These are phyloP conservation scores for Zygnema circumcarinatum DNA, from an alignment of 139 green algal genomes.

Conservation along the genomic window DNA sequence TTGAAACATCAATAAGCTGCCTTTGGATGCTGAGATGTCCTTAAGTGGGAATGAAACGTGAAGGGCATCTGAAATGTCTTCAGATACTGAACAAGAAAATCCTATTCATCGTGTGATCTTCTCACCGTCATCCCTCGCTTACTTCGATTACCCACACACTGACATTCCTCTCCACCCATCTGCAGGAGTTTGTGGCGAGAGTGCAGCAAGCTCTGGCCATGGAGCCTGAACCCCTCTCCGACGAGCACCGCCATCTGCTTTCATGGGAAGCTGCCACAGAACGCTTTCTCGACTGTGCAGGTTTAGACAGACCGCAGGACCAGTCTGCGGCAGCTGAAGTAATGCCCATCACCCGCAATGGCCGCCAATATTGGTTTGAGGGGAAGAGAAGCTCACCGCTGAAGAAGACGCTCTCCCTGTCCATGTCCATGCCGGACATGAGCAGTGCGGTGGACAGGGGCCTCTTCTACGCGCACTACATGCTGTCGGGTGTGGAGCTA, in stretches of 20 bases:
- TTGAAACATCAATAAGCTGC: too few relatives aligned
- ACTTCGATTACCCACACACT: neutral
- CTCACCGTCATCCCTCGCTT: neutral
- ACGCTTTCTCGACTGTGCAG: constrained; percentile 85
- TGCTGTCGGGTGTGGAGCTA: constrained; percentile 35
- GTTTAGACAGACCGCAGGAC: constrained; percentile 1
- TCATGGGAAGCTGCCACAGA: constrained; percentile 96
- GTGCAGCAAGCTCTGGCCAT: constrained; percentile 65
- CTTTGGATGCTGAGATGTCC: too few relatives aligned
- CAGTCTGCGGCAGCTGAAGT: neutral
- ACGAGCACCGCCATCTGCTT: constrained; percentile 78
- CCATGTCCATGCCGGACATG: constrained; percentile 16
- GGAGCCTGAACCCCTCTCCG: constrained; percentile 73
- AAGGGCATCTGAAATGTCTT: too few relatives aligned
- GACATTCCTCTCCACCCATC: neutral
- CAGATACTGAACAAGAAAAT: too few relatives aligned
- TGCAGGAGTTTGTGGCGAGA: constrained; percentile 85
- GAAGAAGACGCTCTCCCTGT: constrained; percentile 23
- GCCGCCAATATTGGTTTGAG: neutral
- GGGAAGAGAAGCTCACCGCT: neutral
- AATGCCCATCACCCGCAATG: neutral
- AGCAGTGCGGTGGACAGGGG: constrained; percentile 27
- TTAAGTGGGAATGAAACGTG: too few relatives aligned
- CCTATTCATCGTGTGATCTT: too few relatives aligned
- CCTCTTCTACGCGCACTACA: constrained; percentile 40